A percentile compares a stretch with the other conserved stretches of the same genome.
Evolutionary conservation across 164 flowering plant species (phyloP).

Genomic region (Liriodendron chinense): DNA sequence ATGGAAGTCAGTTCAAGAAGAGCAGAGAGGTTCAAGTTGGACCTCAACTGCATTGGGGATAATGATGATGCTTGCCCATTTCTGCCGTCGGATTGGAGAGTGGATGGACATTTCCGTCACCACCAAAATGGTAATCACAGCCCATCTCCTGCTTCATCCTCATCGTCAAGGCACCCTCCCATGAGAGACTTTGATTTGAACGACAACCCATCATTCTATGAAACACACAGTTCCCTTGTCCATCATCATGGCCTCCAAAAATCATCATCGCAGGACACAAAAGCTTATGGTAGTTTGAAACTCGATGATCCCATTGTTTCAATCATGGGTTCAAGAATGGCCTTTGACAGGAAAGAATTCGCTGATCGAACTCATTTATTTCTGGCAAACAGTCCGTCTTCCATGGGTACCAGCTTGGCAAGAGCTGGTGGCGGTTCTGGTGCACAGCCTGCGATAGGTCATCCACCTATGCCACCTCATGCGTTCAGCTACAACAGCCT

Average conservation of each 20-base stretch:
- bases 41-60: conserved; percentile 61
- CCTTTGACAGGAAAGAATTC: conserved; percentile 40
- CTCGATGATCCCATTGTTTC: conserved; percentile 57
- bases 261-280: conserved; percentile 28
- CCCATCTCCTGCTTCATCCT: conserved; percentile 70
- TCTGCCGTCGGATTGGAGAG: conserved; percentile 35
- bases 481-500: conserved; percentile 35
- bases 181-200: conserved; percentile 76
- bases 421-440: conserved; percentile 36
- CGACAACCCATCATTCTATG: conserved; percentile 46
- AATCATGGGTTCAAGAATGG: conserved; percentile 70
- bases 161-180: conserved; percentile 59
- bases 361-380: conserved; percentile 29
- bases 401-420: conserved; percentile 26
- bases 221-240: conserved; percentile 27
- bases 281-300: conserved; percentile 27
- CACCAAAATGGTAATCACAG: conserved; percentile 39
- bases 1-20: conserved; percentile 53
- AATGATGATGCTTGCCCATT: conserved; percentile 37
- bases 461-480: conserved; percentile 35
- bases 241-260: conserved; percentile 23
- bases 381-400: conserved; percentile 46
- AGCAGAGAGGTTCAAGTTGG: conserved; percentile 56
- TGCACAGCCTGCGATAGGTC: conserved; percentile 36
- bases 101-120: conserved; percentile 24